Conservation (phyloP, 768 basidiomycete genomes). For the Crucibulum laeve region DNA sequence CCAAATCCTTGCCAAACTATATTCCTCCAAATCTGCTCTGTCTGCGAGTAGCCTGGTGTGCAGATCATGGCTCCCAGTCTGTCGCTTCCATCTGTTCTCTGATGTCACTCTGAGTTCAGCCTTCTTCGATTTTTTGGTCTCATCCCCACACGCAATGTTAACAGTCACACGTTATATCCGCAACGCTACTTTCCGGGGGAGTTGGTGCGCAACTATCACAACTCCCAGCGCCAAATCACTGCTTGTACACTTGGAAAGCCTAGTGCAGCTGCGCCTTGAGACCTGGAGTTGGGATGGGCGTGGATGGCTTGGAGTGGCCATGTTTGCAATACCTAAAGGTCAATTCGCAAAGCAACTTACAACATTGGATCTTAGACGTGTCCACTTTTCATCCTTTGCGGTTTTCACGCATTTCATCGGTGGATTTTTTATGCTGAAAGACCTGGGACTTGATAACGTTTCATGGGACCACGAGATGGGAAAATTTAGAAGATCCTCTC, state of each 20-base stretch:
- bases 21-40: constrained; percentile 18
- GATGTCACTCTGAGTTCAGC: constrained; percentile 22
- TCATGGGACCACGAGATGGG: constrained; percentile 26
- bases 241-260: not conserved
- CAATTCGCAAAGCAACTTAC: constrained; percentile 41
- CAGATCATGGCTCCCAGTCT: constrained; percentile 24
- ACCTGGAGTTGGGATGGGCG: not conserved
- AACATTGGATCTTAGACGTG: constrained; percentile 37
- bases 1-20: constrained; percentile 23
- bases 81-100: constrained; percentile 27
- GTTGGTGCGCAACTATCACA: not conserved
- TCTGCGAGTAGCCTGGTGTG: constrained; percentile 27
- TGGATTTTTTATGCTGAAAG: constrained; percentile 47
- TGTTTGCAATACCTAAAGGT: constrained; percentile 20
- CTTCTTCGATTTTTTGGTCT: constrained; percentile 18
- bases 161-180: constrained; percentile 24
- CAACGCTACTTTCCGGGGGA: constrained; percentile 23
- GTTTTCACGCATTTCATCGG: constrained; percentile 44
- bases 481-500: not conserved
- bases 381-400: constrained; percentile 33
- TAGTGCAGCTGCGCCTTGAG: not conserved
- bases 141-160: constrained; percentile 19
- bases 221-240: not conserved
- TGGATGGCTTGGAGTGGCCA: not conserved
- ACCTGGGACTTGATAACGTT: constrained; percentile 40